Percentiles rank a stretch among this genome's conserved stretches.
These are phyloP conservation scores for Platanthera guangdongensis DNA, from an alignment of 106 monocot genomes.

Conservation along the genomic window DNA sequence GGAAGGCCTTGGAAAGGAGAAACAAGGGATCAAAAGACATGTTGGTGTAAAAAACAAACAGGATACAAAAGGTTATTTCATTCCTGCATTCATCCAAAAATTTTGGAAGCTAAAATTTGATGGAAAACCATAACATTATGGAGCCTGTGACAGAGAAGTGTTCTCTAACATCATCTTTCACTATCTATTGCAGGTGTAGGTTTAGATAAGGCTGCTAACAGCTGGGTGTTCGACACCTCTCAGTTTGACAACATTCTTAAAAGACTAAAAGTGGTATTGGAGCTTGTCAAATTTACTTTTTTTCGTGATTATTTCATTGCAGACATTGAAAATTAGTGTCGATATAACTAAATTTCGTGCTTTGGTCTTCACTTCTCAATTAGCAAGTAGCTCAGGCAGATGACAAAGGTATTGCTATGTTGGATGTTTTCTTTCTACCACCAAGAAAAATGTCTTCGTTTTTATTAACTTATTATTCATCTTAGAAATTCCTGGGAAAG, in stretches of 20 bases:
- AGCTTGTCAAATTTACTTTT: neutral
- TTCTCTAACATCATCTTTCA: neutral
- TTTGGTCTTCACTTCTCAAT: constrained; percentile 6
- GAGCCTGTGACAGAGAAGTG: neutral
- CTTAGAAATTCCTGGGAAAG: constrained; percentile 20
- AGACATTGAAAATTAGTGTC: neutral
- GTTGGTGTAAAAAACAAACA: constrained; percentile 96
- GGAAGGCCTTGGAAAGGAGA: constrained; percentile 97
- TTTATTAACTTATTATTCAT: neutral
- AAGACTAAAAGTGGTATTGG: constrained; percentile 80
- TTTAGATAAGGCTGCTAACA: constrained; percentile 54
- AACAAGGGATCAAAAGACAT: constrained; percentile 90
- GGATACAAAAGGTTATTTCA: constrained; percentile 62
- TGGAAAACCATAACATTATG: neutral
- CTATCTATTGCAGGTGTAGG: constrained; percentile 52
- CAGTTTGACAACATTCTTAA: constrained; percentile 96
- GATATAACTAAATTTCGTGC: neutral
- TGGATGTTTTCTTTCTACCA: neutral
- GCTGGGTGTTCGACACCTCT: constrained; percentile 89
- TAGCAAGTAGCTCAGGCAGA: constrained; percentile 63
- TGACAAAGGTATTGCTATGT: constrained; percentile 39
- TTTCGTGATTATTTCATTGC: neutral
- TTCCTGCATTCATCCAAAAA: neutral
- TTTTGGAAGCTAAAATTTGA: constrained; percentile 1
- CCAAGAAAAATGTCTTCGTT: constrained; percentile 6